phyloP scores from a whole-genome alignment of 2,329 filamentous ascomycete genomes.

The Plectosphaerella cucumerina region DNA sequence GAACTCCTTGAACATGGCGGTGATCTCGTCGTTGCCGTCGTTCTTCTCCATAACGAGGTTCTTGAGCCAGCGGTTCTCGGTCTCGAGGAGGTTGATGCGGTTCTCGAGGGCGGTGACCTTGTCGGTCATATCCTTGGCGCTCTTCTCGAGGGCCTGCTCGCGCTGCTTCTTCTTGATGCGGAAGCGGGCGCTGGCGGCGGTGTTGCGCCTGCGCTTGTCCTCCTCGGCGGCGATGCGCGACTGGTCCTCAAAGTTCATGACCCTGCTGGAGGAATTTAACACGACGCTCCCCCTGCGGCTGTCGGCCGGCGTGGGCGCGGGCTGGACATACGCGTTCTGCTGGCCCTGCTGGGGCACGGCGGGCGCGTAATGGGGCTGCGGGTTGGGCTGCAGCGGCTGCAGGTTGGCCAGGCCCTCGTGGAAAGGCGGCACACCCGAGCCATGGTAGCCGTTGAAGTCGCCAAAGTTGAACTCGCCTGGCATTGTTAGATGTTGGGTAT shows the following conservation, averaged over 20 bases:
- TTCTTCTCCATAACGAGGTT: constrained; percentile 80
- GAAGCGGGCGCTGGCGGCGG: constrained; percentile 83
- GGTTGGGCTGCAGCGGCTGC: constrained; percentile 48
- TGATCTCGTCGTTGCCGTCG: constrained; percentile 52
- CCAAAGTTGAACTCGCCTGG: constrained; percentile 55
- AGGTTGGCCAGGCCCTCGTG: constrained; percentile 36
- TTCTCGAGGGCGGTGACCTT: constrained; percentile 71
- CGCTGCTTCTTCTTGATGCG: constrained; percentile 95
- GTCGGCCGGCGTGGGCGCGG: background rate
- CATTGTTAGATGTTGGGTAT: constrained; percentile 28
- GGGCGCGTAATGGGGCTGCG: constrained; percentile 40
- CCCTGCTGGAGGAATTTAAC: constrained; percentile 26
- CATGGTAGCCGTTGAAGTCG: constrained; percentile 47
- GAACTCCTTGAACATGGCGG: constrained; percentile 48
- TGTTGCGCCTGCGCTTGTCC: constrained; percentile 86
- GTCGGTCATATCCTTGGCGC: constrained; percentile 77
- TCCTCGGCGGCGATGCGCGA: constrained; percentile 76
- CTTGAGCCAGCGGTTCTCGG: constrained; percentile 79
- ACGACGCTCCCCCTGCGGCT: constrained; percentile 2
- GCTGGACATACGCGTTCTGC: constrained; percentile 5
- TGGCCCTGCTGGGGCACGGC: constrained; percentile 25
- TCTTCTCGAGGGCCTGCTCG: constrained; percentile 78
- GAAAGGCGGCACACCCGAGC: constrained; percentile 22
- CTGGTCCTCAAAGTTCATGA: constrained; percentile 63
- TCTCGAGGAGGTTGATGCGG: constrained; percentile 72